Base-by-base conservation (phyloP, 2,329 filamentous ascomycete genomes). In the Madurella mycetomatis region DNA sequence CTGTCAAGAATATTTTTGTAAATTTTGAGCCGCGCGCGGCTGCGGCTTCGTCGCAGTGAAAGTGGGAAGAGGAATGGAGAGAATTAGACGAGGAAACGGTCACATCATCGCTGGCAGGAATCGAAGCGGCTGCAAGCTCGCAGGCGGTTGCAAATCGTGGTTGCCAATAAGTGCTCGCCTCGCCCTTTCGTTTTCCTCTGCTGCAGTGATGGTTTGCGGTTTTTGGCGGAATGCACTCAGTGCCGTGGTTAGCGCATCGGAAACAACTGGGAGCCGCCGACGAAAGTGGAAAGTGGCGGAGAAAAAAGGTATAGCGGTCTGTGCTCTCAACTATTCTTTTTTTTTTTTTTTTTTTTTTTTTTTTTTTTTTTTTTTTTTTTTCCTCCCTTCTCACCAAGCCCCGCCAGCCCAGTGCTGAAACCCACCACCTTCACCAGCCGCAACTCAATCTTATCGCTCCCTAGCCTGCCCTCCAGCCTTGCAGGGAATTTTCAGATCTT, bases 21-120 rank as follows among this genome's bases (percentile, higher is more conserved):
- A 49, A 16, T 52, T 37, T 25, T 17, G 34, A 54, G 47, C 50
- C 56, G 54, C 49, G 43, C 54, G 55, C 42, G 17, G 41, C 34
- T 47, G 47, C 49, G 49, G 39, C 52, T 56, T 55, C 2, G 42
- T 54, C 47, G 54, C 19, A 47, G 39, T 55, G 25, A 44, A 59
- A 51, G 37, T 39, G 42, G 37, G 42, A 47, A 45, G 45, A 55
- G 48, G 44, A 43, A 51, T 37, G 54, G 41, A 39, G 34, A 30
- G 37, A 54, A 31, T 56, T 44, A 45, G 31, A 55, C 42, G 51
- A 48, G 41, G 47, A 47, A 31, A 52, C 43, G 53, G 61, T 65
- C 62, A 65, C 62, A 63, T 65, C 57, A 65, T 65, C 59, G 58
- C 60, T 58, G 51, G 46, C 18, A 37, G 37, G 15, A 37, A 17